Evolutionary conservation across 768 basidiomycete species (phyloP).

Genomic region (Suillus clintonianus): DNA sequence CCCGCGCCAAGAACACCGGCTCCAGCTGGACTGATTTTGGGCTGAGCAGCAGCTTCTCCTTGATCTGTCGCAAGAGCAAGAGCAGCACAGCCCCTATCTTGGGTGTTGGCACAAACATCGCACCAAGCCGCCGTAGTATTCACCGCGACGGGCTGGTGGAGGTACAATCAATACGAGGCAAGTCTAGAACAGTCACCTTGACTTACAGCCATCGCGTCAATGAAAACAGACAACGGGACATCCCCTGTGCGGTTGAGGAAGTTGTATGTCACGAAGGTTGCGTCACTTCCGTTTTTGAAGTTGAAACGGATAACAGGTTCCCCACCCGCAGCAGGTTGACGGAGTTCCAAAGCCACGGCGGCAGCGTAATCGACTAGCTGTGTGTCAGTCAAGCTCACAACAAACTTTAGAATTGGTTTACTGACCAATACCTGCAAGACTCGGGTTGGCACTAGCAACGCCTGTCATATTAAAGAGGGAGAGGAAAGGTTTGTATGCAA

Average conservation of each 20-base stretch:
- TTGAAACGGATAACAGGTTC: conserved; percentile 60
- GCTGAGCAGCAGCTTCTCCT: conserved; percentile 33
- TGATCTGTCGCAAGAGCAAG: conserved; percentile 36
- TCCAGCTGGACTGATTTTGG: conserved; percentile 51
- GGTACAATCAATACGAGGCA: neutral
- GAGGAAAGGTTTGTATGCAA: conserved; percentile 78
- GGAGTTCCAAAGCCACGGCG: conserved; percentile 59
- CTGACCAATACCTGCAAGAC: conserved; percentile 61
- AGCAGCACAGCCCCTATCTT: conserved; percentile 58
- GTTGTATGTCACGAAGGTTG: conserved; percentile 48
- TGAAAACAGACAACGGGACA: conserved; percentile 55
- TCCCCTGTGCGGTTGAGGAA: conserved; percentile 49
- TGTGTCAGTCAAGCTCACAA: neutral
- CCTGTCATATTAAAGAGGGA: conserved; percentile 80
- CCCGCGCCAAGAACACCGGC: conserved; percentile 73
- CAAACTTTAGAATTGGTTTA: neutral
- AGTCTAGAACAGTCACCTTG: neutral
- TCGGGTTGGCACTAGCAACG: conserved; percentile 47
- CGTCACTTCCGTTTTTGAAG: conserved; percentile 69
- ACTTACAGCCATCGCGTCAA: conserved; percentile 41
- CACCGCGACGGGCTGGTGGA: conserved; percentile 47
- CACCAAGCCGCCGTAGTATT: conserved; percentile 63
- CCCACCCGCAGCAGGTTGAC: conserved; percentile 44
- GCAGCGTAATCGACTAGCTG: conserved; percentile 62
- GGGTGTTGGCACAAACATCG: conserved; percentile 53